Evolutionary conservation across 2,329 filamentous ascomycete genomes (phyloP).

Genomic region (Aspergillus pseudoviridinutans): DNA sequence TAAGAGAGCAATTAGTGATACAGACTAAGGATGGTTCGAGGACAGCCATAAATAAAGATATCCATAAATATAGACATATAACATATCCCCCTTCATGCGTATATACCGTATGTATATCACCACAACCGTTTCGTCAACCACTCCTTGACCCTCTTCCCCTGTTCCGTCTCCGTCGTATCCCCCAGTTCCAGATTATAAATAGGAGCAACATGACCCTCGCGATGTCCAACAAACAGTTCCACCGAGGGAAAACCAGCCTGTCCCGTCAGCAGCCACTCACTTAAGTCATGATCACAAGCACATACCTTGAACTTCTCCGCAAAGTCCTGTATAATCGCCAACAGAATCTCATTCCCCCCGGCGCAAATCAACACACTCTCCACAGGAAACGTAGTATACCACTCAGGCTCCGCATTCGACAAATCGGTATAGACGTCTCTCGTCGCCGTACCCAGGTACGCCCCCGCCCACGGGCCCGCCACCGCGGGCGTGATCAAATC

Average conservation of each 20-base stretch:
- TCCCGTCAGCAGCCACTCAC: not conserved
- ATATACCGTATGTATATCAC: constrained; percentile 4
- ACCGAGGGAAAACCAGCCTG: constrained; percentile 28
- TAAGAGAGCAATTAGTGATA: no score
- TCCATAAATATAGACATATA: not conserved
- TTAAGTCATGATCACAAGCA: not conserved
- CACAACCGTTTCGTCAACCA: constrained; percentile 28
- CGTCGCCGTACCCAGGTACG: constrained; percentile 43
- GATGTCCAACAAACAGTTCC: constrained; percentile 34
- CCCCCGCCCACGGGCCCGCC: constrained; percentile 44
- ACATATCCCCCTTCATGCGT: not conserved
- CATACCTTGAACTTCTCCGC: constrained; percentile 41
- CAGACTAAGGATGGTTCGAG: no score
- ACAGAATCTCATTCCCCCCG: constrained; percentile 54
- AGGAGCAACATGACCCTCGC: constrained; percentile 41
- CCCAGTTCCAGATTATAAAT: constrained; percentile 38
- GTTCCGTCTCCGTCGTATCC: constrained; percentile 34
- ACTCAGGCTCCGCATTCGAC: constrained; percentile 45
- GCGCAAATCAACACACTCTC: constrained; percentile 50
- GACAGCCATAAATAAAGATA: no score
- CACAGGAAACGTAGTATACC: constrained; percentile 52
- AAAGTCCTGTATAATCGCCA: constrained; percentile 54
- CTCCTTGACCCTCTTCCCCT: constrained; percentile 35
- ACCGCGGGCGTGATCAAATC: constrained; percentile 47
- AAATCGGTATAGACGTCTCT: constrained; percentile 55